Base-by-base conservation (phyloP, 257 asterid genomes). In the Plantago ovata region DNA sequence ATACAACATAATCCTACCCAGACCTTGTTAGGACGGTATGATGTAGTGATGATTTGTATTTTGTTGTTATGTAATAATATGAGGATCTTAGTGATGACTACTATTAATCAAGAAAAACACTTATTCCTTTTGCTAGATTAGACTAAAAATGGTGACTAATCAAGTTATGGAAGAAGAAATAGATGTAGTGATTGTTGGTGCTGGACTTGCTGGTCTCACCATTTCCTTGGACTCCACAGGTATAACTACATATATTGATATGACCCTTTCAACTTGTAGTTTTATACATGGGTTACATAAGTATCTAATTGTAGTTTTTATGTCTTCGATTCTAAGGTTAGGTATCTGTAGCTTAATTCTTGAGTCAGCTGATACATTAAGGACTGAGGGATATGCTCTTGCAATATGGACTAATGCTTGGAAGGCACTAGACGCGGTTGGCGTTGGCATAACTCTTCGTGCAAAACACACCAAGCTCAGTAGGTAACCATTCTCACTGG, bases 171-270 rank as follows among this genome's bases (percentile, higher is more conserved):
- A 19, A 10, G 57, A 3, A n/a, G 41, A 13, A 24, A 67, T 71
- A 22, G 66, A 75, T 13, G 60, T 79, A 58, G 84, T 79, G 0
- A 79, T 75, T 1, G 69, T 79, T 3, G 84, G 84, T 20, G 81
- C 71, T 4, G 79, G 81, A 1, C 53, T 79, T 19, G 70, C 84
- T 1, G 84, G 84, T 50, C 71, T 79, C 20, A 62, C 79, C 19
- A 64, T 81, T 23, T 49, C 75, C 45, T 40, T 75, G 86, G 78
- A 47, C 82, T 76, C 58, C 78, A 68, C 75, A 73, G 85, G 85
- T 79, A 53, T 32, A 11, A 9, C 23, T 13, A 16, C 10, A 41
- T n/a, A 41, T 3, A 16, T 11, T 42, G 47, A 5, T 44, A 9
- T 14, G 8, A 4, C 16, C 14, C 14, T n/a, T n/a, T n/a, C n/a